These are phyloP conservation scores for Epichloe amarillans DNA, from an alignment of 2,329 filamentous ascomycete species.

Conservation along the genomic window DNA sequence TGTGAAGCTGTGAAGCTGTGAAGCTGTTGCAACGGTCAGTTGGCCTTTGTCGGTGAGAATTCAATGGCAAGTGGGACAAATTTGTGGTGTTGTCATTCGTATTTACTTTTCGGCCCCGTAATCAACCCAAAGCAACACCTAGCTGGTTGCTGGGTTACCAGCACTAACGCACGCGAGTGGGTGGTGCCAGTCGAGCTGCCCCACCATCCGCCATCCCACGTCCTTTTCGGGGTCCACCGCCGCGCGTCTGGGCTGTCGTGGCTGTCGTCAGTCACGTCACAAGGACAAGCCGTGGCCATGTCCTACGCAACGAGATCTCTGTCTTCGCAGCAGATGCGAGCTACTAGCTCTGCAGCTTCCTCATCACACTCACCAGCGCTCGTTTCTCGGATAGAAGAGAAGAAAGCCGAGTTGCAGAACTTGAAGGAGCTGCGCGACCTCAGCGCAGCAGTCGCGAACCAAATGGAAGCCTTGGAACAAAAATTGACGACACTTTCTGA, in stretches of 20 bases:
- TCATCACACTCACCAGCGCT: slow-evolving; percentile 56
- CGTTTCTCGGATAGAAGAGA: slow-evolving; percentile 67
- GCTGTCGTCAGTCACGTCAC: neutral
- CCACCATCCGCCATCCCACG: slow-evolving; percentile 11
- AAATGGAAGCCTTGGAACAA: slow-evolving; percentile 72
- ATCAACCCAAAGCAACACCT: slow-evolving; percentile 12
- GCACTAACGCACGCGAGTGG: slow-evolving; percentile 11
- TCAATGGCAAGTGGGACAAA: neutral
- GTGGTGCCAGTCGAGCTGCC: slow-evolving; percentile 7
- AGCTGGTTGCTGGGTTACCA: slow-evolving; percentile 18
- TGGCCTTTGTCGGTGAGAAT: slow-evolving; percentile 2
- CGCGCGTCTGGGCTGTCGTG: neutral
- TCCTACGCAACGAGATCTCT: slow-evolving; percentile 44
- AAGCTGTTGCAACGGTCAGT: slow-evolving; percentile 2
- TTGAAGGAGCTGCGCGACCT: slow-evolving; percentile 66
- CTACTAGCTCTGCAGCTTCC: slow-evolving; percentile 36
- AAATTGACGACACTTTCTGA: slow-evolving; percentile 67
- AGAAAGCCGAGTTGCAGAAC: slow-evolving; percentile 70
- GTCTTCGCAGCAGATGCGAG: slow-evolving; percentile 57
- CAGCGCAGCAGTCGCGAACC: slow-evolving; percentile 62
- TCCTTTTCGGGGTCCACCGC: neutral
- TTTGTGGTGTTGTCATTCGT: slow-evolving; percentile 17
- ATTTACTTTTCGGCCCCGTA: slow-evolving; percentile 19
- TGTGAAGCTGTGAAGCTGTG: neutral
- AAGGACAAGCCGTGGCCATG: slow-evolving; percentile 24